These are phyloP conservation scores for Cyberlindnera meyerae DNA, from an alignment of 805 yeast species.

Conservation along the genomic window DNA sequence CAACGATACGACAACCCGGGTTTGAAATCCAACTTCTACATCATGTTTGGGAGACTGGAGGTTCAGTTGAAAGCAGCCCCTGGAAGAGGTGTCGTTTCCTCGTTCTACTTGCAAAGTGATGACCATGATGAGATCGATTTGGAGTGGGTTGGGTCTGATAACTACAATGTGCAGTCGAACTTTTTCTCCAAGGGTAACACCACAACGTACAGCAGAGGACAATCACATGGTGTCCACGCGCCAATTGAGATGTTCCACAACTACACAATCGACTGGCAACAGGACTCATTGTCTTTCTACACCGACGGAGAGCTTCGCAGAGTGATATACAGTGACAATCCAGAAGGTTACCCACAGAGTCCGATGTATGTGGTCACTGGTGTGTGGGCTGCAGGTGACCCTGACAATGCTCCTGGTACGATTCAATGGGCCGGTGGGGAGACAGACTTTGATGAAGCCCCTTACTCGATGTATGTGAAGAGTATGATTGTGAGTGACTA, in stretches of 20 bases:
- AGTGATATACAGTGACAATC: conserved; percentile 46
- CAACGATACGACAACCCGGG: conserved; percentile 75
- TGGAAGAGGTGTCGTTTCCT: conserved; percentile 77
- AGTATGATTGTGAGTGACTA: conserved; percentile 61
- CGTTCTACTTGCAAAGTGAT: conserved; percentile 76
- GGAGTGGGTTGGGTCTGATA: conserved; percentile 84
- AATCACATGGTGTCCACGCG: conserved; percentile 50
- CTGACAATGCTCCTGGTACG: conserved; percentile 58
- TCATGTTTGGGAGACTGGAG: conserved; percentile 86
- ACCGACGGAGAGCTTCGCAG: conserved; percentile 69
- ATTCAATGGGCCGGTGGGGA: conserved; percentile 81
- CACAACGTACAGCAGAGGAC: conserved; percentile 75
- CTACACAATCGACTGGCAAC: conserved; percentile 82
- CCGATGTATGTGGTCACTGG: conserved; percentile 75
- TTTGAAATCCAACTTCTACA: conserved; percentile 68
- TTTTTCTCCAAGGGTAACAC: conserved; percentile 80
- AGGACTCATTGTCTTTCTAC: conserved; percentile 60
- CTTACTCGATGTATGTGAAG: conserved; percentile 63
- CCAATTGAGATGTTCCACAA: conserved; percentile 64
- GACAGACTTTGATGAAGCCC: conserved; percentile 60
- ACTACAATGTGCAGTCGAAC: conserved; percentile 68
- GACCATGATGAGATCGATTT: conserved; percentile 86
- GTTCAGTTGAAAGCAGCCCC: conserved; percentile 65
- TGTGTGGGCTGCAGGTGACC: conserved; percentile 81
- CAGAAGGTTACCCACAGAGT: conserved; percentile 83